Conservation (phyloP, 352 stramenopile genomes). For the Saprolegnia diclina region DNA sequence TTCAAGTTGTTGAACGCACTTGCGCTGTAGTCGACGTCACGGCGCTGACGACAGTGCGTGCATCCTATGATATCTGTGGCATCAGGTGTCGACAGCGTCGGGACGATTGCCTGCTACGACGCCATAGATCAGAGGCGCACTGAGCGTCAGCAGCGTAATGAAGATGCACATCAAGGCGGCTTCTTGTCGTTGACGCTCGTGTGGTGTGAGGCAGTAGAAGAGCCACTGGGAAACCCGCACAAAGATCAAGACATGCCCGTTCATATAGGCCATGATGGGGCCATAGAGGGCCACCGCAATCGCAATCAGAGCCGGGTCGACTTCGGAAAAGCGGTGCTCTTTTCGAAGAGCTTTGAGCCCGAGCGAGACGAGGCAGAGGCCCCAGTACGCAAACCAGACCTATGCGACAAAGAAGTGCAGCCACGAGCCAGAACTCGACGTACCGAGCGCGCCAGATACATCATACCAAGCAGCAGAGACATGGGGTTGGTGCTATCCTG, state of each 20-base stretch:
- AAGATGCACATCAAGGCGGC: background rate
- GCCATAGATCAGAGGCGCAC: no score
- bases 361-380: background rate
- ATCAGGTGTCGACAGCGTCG: no score
- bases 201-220: background rate
- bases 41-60: no score
- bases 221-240: background rate
- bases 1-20: constrained; percentile 1
- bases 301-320: constrained; percentile 12
- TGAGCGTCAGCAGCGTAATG: no score
- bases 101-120: no score
- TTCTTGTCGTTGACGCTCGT: background rate
- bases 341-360: background rate
- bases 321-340: constrained; percentile 7
- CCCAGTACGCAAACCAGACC: constrained; percentile 23
- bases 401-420: no score
- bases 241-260: background rate
- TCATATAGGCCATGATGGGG: background rate
- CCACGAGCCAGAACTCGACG: no score
- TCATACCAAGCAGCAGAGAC: no score
- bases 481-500: no score
- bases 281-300: background rate
- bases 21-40: no score
- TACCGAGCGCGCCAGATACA: no score
- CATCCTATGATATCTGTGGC: no score